Evolutionary conservation across 768 basidiomycete genomes (phyloP).

Genomic region (Cyathus striatus): DNA sequence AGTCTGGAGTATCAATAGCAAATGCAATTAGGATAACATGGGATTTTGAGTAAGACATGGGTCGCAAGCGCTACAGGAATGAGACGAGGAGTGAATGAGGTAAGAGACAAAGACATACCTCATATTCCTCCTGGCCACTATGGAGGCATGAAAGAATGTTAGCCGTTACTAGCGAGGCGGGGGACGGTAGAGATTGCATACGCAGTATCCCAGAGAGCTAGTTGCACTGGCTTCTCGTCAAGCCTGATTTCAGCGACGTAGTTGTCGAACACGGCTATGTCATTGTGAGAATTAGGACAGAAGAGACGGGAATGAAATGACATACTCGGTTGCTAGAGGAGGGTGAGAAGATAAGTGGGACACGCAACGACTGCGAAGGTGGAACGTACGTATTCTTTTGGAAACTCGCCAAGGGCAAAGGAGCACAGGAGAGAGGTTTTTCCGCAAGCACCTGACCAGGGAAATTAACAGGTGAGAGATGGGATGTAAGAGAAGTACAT

Average conservation of each 20-base stretch:
- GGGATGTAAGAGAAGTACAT: slow-evolving; percentile 25
- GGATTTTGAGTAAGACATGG: slow-evolving; percentile 96
- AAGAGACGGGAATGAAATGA: too few relatives aligned
- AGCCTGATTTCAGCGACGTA: slow-evolving; percentile 98
- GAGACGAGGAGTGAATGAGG: slow-evolving; percentile 5
- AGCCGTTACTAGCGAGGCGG: background rate
- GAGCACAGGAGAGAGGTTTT: slow-evolving; percentile 91
- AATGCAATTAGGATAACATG: slow-evolving; percentile 99
- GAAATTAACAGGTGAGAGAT: too few relatives aligned
- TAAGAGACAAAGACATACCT: slow-evolving; percentile 42
- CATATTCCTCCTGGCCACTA: slow-evolving; percentile 98
- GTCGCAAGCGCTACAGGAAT: slow-evolving; percentile 71
- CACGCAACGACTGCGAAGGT: slow-evolving; percentile 8
- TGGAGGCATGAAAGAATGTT: slow-evolving; percentile 1
- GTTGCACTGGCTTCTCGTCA: slow-evolving; percentile 95
- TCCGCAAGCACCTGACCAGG: slow-evolving; percentile 77
- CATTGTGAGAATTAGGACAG: too few relatives aligned
- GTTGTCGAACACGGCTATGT: slow-evolving; percentile 95
- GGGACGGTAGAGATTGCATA: slow-evolving; percentile 37
- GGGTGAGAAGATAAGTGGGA: slow-evolving; percentile 5
- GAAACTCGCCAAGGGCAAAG: slow-evolving; percentile 92
- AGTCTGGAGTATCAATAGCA: slow-evolving; percentile 93
- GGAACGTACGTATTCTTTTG: slow-evolving; percentile 85
- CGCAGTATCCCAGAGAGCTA: slow-evolving; percentile 99
- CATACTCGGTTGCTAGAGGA: slow-evolving; percentile 55